phyloP scores from a whole-genome alignment of 495 filamentous ascomycete species.

The Lineolata rhizophorae region DNA sequence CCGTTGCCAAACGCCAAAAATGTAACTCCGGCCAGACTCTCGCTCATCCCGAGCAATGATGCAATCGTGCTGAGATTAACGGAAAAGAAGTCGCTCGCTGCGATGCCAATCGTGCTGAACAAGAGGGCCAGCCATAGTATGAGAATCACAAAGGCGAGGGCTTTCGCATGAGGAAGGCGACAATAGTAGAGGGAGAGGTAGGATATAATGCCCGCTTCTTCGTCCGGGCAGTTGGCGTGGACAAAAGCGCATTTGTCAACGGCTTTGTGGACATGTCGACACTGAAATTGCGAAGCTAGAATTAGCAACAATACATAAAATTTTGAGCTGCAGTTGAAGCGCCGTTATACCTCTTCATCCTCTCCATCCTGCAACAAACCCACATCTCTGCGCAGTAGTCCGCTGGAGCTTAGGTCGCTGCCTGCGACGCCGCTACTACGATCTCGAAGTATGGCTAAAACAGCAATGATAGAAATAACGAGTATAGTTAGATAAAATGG shows the following conservation, averaged over 20 bases:
- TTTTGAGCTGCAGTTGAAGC: no score
- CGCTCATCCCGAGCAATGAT: constrained; percentile 70
- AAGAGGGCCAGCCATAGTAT: constrained; percentile 70
- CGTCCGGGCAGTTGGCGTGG: constrained; percentile 57
- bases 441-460: no score
- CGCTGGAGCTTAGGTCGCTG: no score
- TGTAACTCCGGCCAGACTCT: constrained; percentile 90
- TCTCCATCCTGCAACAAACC: no score
- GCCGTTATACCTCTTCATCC: no score
- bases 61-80: constrained; percentile 88
- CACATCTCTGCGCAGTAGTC: no score
- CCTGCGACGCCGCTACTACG: no score
- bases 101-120: constrained; percentile 96
- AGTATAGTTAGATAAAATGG: no score
- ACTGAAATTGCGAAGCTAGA: constrained; percentile 37
- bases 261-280: constrained; percentile 55
- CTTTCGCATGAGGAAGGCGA: constrained; percentile 40
- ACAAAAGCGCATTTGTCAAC: constrained; percentile 75
- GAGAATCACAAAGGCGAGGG: constrained; percentile 55
- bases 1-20: constrained; percentile 96
- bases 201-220: constrained; percentile 73
- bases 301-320: no score
- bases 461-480: no score
- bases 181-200: constrained; percentile 93
- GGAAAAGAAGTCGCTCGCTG: constrained; percentile 94